These are phyloP conservation scores for Darksidea phi DNA, from an alignment of 495 filamentous ascomycete genomes.

Conservation along the genomic window DNA sequence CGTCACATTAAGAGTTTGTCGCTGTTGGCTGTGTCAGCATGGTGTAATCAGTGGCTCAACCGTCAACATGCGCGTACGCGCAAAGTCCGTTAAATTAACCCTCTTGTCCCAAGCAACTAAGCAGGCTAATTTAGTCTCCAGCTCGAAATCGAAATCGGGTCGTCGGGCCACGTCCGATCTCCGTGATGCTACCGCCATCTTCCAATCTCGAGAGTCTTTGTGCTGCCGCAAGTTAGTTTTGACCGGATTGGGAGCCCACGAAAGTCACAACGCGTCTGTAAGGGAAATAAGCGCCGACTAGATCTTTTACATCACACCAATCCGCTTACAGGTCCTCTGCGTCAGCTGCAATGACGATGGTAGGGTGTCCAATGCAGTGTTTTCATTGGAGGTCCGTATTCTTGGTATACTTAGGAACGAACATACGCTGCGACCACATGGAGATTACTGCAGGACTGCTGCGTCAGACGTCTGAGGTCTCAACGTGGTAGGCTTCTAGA, in stretches of 20 bases:
- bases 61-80: not conserved
- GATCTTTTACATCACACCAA: not conserved
- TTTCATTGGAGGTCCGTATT: constrained; percentile 16
- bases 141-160: not conserved
- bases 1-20: constrained; percentile 5
- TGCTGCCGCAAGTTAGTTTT: not conserved
- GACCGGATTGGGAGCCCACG: not conserved
- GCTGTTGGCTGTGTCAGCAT: constrained; percentile 25
- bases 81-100: constrained; percentile 26
- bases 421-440: constrained; percentile 9
- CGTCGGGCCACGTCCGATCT: not conserved
- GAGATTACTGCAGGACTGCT: constrained; percentile 19
- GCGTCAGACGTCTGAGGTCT: constrained; percentile 10
- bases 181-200: not conserved
- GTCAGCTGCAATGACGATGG: constrained; percentile 18
- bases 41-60: constrained; percentile 26
- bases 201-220: not conserved
- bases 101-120: not conserved
- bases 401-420: constrained; percentile 1
- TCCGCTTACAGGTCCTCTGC: constrained; percentile 18
- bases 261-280: not conserved
- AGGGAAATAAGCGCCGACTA: constrained; percentile 15
- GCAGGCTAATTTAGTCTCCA: constrained; percentile 5
- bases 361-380: constrained; percentile 4
- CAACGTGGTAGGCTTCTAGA: constrained; percentile 24